phyloP scores from a whole-genome alignment of 306 rosid genomes.

The Cajanus cajan region DNA sequence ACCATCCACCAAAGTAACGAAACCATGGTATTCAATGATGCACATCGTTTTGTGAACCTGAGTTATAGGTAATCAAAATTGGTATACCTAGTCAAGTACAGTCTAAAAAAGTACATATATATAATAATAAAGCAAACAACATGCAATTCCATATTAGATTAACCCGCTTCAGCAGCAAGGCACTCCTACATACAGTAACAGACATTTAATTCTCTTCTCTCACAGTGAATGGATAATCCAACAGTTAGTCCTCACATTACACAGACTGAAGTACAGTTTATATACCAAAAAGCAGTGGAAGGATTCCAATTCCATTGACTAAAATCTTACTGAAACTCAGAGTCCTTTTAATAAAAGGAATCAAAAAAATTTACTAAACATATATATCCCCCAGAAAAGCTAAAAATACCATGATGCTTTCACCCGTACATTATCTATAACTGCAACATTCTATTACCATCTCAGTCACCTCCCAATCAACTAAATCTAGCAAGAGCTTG shows the following conservation, averaged over 20 bases:
- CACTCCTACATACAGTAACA: not conserved
- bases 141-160: not conserved
- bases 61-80: constrained; percentile 34
- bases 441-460: not conserved
- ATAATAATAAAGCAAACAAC: constrained; percentile 13
- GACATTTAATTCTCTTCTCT: not conserved
- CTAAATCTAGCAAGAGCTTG: not conserved
- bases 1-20: constrained; percentile 90
- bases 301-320: not conserved
- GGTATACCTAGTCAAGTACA: constrained; percentile 14
- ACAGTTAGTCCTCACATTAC: not conserved
- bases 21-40: constrained; percentile 69
- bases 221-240: not conserved
- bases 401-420: not conserved
- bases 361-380: not conserved
- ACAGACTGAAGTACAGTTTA: not conserved
- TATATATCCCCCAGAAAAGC: not conserved
- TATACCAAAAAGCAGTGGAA: not conserved
- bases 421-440: not conserved
- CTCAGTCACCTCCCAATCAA: not conserved
- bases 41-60: constrained; percentile 69
- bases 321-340: not conserved
- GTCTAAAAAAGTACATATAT: not conserved
- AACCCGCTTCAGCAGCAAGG: constrained; percentile 14
- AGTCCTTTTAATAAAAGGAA: not conserved